Base-by-base conservation (phyloP, 2,329 filamentous ascomycete genomes). In the Colletotrichum sp. region DNA sequence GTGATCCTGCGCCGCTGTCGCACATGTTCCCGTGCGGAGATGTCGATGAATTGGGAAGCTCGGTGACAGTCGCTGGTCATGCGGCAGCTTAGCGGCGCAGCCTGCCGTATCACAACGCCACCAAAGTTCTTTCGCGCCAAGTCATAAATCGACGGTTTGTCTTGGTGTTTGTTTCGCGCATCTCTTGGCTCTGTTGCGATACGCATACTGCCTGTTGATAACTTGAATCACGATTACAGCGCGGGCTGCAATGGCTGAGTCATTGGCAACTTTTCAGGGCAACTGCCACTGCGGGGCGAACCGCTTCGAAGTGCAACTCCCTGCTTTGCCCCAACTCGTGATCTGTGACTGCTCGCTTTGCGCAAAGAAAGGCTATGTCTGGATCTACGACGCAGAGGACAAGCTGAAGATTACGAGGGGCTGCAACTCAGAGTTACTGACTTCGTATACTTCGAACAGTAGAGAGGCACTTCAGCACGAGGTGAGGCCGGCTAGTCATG, bases 221-320 rank as follows among this genome's bases (percentile, higher is more conserved):
- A 34, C 60, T 64, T 13, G 44, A 21, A 52, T 24, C 44, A 21
- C 44, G 44, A 21, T 21, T 3, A 52, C 3, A 6, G 18, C 12
- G 8, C 15, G 10, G 9, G 1, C 21, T 39, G 21, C 39, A 24
- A 70, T 70, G 68, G 18, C 68, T 6, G 68, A 70, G 21, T 32
- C 57, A 18, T 28, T 52, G 9, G 15, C 32, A 39, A 67, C 60
- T 16, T 76, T 71, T 34, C 71, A 67, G 26, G 81, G 81, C 18
- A 82, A 83, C 70, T 83, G 82, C 70, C 81, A 83, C 72, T 83
- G 82, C 72, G 82, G 81, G 6, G 62, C 66, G 5, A 82, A 80
- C 55, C 81, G 81, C 34, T 83, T 79, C 32, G 77, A 80, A 30
- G 9, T 83, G 4, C 18, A 66, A 5, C 8, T 76, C 3, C 67